Evolutionary conservation across 2,329 filamentous ascomycete species (phyloP), one percentile per base, ranked within the genome.

Genomic region (Ceratocystis harringtonii): DNA sequence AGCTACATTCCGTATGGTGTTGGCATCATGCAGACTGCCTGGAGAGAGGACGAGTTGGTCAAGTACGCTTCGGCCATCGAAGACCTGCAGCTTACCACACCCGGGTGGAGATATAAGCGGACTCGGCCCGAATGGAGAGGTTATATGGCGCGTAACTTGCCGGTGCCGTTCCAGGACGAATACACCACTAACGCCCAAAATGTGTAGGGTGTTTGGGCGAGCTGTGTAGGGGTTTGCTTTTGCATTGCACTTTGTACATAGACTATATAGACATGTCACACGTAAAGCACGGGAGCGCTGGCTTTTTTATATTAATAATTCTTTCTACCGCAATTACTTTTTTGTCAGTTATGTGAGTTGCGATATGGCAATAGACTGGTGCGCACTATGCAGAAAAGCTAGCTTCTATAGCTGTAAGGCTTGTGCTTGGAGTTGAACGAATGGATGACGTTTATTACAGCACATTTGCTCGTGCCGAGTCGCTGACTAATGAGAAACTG

Each of bases 51-150:
- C 0, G 75, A 76, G 63, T 73, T 88, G 67, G 75, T 88, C 63
- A 81, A 76, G 71, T 87, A 80, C 75, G 84, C 77, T 0, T 87
- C 81, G 70, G 84, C 83, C 1, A 84, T 86, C 69, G 83, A 86
- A 72, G 79, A 86, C 71, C 71, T 85, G 68, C 79, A 81, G 72
- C 70, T 74, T 28, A 74, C 70, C 2, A 74, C 74, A 4, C 71
- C 75, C 5, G 79, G 63, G 5, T 68, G 77, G 0, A 70, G 72
- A 12, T 79, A 79, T 65, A 77, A 77, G 72, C 76, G 83, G 41
- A 77, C 75, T 1, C 71, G 77, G 60, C 82, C 83, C 0, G 73
- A 75, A 66, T 85, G 81, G 81, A 73, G 76, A 2, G 80, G 78
- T 1, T 83, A 83, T 68, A 71, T 79, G 60, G 71, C 72, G 64